phyloP scores from a whole-genome alignment of 2,329 filamentous ascomycete species.

The Pseudogymnoascus sp. region DNA sequence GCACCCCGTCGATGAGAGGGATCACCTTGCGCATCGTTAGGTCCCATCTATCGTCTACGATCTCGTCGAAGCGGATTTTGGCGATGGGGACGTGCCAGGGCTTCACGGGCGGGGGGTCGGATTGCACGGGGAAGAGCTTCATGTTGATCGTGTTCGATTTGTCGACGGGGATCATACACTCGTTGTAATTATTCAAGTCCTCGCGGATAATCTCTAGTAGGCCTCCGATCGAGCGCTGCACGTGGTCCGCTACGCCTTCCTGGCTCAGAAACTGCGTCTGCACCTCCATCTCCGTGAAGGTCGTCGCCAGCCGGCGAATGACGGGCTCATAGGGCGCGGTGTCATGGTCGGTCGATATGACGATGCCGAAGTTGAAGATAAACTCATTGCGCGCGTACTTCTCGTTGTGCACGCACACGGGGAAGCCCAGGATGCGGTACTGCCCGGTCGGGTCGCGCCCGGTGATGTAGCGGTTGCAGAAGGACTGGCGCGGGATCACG shows the following conservation, averaged over 20 bases:
- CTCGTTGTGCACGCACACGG: constrained; percentile 74
- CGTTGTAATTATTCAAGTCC: constrained; percentile 92
- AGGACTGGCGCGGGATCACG: constrained; percentile 88
- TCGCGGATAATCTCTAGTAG: constrained; percentile 73
- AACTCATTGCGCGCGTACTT: constrained; percentile 90
- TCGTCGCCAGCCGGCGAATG: constrained; percentile 73
- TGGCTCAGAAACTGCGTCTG: constrained; percentile 75
- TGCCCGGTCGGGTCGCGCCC: constrained; percentile 62
- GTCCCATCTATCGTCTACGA: constrained; percentile 64
- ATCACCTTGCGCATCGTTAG: constrained; percentile 73
- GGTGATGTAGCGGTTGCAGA: constrained; percentile 84
- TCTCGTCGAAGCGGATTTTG: constrained; percentile 55
- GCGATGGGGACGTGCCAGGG: constrained; percentile 85
- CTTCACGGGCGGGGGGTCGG: constrained; percentile 66
- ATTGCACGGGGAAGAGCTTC: constrained; percentile 83
- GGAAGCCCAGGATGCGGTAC: constrained; percentile 77
- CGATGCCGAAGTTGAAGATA: constrained; percentile 95
- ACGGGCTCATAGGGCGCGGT: constrained; percentile 76
- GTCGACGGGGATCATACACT: constrained; percentile 98
- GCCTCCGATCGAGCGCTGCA: constrained; percentile 68
- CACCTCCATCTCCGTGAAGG: constrained; percentile 85
- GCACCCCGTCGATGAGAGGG: constrained; percentile 81
- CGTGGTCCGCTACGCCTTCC: constrained; percentile 29
- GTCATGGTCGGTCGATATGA: constrained; percentile 62
- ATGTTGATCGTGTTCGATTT: constrained; percentile 85